Base-by-base conservation (phyloP, 75 land plant genomes). In the Cunninghamia lanceolata region DNA sequence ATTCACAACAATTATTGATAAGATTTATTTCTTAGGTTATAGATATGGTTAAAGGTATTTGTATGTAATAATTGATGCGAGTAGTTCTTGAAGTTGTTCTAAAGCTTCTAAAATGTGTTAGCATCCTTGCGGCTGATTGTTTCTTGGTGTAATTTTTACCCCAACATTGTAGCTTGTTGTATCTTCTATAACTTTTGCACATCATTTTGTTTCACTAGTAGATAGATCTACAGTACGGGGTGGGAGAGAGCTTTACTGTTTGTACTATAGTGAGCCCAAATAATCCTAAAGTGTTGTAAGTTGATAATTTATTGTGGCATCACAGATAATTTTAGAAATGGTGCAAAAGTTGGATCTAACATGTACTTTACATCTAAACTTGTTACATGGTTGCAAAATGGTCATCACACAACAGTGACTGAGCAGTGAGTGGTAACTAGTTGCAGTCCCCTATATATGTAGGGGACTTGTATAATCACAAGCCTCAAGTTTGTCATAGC, bases 301-400 rank as follows among this genome's bases (percentile, higher is more conserved):
- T 54, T 17, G 16, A 54, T 19, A 54, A 54, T 54, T 54, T 17
- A 14, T 54, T 25, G n/a, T 63, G 68, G 68, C 68, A 63, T 19
- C 28, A 21, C 66, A 25, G 25, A 59, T 25, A 59, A 59, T 6
- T 63, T 63, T 25, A 63, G 30, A 63, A 63, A 63, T 63, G n/a
- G 7, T 63, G 8, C 28, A 21, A n/a, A 63, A 25, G 68, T 25
- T 63, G 8, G 5, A 28, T 63, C 68, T 25, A 63, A 21, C n/a
- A 21, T 63, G 68, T 59, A 59, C 25, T 59, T 59, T 0, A 63
- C n/a, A 63, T 63, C n/a, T 63, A 28, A 63, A 28, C 9, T 56
- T 56, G 59, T 56, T 56, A 56, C 68, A 63, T 63, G 68, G n/a
- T 63, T 63, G 68, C n/a, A 63, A 63, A 63, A 63, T 63, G 68